Conservation (phyloP, 2,329 filamentous ascomycete species). For the Scolecobasidium constrictum region DNA sequence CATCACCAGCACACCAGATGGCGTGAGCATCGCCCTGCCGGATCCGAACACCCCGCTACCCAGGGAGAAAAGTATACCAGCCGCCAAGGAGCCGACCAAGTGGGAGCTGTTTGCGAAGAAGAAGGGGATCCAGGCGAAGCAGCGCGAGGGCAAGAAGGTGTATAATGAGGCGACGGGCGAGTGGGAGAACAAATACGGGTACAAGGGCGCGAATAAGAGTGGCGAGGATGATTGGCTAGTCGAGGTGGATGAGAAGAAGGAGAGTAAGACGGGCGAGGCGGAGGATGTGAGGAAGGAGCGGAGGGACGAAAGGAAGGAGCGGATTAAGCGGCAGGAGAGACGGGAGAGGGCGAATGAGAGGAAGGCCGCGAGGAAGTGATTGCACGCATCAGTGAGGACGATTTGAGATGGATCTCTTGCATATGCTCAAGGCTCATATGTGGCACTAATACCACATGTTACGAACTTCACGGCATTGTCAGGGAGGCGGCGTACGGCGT, state of each 20-base stretch:
- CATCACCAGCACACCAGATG: conserved; percentile 54
- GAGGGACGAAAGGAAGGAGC: conserved; percentile 48
- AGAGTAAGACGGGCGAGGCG: conserved; percentile 55
- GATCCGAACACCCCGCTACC: conserved; percentile 59
- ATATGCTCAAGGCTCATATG: too few relatives aligned
- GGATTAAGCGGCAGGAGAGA: conserved; percentile 30
- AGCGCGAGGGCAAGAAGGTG: conserved; percentile 66
- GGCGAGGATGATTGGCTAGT: conserved; percentile 80
- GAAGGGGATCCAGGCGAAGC: conserved; percentile 91
- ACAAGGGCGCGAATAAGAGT: conserved; percentile 80
- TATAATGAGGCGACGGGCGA: conserved; percentile 78
- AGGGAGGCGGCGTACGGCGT: too few relatives aligned
- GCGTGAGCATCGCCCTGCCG: conserved; percentile 74
- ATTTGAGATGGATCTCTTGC: neutral
- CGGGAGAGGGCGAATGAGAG: conserved; percentile 45
- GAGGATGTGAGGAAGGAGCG: conserved; percentile 45
- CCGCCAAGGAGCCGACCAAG: conserved; percentile 72
- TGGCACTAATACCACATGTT: too few relatives aligned
- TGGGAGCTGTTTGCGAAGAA: conserved; percentile 95
- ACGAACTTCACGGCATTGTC: too few relatives aligned
- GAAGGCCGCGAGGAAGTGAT: conserved; percentile 47
- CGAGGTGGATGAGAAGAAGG: conserved; percentile 67
- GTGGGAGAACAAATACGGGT: conserved; percentile 93
- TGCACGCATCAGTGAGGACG: neutral
- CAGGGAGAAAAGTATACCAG: conserved; percentile 83